Percentiles rank a stretch among this genome's conserved stretches.
phyloP scores from a whole-genome alignment of 345 rosid species.

The Heritiera fomes region DNA sequence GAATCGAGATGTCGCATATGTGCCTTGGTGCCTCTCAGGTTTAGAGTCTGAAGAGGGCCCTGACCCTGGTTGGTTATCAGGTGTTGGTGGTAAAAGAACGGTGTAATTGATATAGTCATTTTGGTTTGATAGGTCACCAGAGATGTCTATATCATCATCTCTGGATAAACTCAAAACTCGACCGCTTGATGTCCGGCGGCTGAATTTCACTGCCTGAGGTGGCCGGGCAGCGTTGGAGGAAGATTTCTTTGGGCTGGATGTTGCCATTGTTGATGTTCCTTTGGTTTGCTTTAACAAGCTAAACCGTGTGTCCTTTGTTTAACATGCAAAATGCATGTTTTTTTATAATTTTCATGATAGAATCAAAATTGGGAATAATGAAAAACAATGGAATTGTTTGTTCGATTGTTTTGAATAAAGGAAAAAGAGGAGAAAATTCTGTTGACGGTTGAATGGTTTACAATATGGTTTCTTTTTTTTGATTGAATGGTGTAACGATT shows the following conservation, averaged over 20 bases:
- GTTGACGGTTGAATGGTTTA: conserved; percentile 26
- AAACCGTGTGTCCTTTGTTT: not conserved
- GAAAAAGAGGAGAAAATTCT: not conserved
- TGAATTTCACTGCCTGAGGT: conserved; percentile 60
- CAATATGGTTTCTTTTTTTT: conserved; percentile 26
- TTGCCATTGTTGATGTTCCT: conserved; percentile 35
- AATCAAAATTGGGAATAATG: not conserved
- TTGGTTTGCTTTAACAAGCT: not conserved
- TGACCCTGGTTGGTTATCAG: conserved; percentile 82
- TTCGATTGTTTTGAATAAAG: conserved; percentile 20
- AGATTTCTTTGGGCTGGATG: conserved; percentile 39
- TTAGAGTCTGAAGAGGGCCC: conserved; percentile 35
- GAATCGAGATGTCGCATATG: conserved; percentile 30
- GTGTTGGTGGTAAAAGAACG: conserved; percentile 91
- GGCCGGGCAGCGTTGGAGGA: conserved; percentile 52
- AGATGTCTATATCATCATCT: conserved; percentile 73
- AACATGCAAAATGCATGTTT: conserved; percentile 12
- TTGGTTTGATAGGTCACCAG: conserved; percentile 64
- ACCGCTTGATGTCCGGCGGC: conserved; percentile 70
- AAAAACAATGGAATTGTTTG: conserved; percentile 17
- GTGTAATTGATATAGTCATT: conserved; percentile 87
- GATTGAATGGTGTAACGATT: conserved; percentile 13
- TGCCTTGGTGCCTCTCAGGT: conserved; percentile 25
- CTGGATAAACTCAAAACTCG: conserved; percentile 64
- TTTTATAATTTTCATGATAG: not conserved